Evolutionary conservation across 73 alveolate species (phyloP), one percentile per base, ranked within the genome.

Genomic region (Stentor roeselii): DNA sequence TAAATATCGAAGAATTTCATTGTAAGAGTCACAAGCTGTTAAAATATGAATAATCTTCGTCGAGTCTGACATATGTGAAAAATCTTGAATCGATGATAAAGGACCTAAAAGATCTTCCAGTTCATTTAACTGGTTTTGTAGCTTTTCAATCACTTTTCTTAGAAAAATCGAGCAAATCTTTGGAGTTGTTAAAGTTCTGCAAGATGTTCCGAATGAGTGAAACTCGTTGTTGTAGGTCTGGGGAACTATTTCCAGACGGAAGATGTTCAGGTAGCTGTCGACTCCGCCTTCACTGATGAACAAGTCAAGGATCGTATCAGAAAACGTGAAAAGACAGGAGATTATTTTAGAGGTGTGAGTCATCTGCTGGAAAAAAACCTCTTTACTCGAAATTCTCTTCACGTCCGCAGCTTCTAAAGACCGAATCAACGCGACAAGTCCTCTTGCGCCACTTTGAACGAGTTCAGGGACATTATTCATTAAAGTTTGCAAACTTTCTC

Each of bases 381-480:
- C 80, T 67, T 34, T 67, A n/a, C 27, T 32, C 11, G 80, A 67
- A 58, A 58, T n/a, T n/a, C n/a, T n/a, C n/a, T n/a, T n/a, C 6
- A 21, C 21, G 34, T 67, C 34, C 42, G 42, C 21, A 34, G 14
- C 11, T 67, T 67, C 42, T 32, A 2, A 27, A 27, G 80, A 21
- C 15, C 21, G 21, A 15, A 67, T 21, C 41, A 67, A 67, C 34
- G 11, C 27, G 14, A 67, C 34, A 32, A 36, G 34, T 21, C 80
- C 80, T 27, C 34, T 40, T 0, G 34, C 80, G 11, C 42, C 37
- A 27, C 34, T 67, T 27, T 67, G 27, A 21, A 21, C 37, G 27
- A 67, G 2, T 67, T 21, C 80, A 67, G 80, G 80, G 34, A 67
- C 80, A n/a, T 21, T 21, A 34, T n/a, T 67, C 80, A 67, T 67